Base-by-base conservation (phyloP, 352 stramenopile genomes). In the Pythium rishiriense region DNA sequence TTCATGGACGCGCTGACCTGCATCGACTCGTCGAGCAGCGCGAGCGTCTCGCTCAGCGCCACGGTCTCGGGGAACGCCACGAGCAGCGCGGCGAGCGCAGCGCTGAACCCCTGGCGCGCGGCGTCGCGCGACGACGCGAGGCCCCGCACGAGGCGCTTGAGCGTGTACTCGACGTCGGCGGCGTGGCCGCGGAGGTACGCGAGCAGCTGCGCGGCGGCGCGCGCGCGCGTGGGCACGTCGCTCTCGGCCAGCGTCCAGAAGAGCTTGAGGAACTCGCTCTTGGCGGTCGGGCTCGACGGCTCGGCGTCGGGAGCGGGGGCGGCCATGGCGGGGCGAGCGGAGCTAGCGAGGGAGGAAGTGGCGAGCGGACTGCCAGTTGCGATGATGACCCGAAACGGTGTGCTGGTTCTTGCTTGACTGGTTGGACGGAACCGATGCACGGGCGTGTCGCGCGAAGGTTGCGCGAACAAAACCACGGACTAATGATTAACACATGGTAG, bases 131-230 rank as follows among this genome's bases (percentile, higher is more conserved):
- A 96, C 46, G 88, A 97, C 15, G 87, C 89, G 54, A 98, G 70
- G 5, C 91, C 91, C 62, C 88, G 88, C 62, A 98, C 85, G 55
- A 98, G 71, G 0, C 91, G 87, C 78, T 97, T 97, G 58, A 97
- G 75, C 62, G 90, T 96, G 75, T 98, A 98, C 47, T 90, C 72
- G 49, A 94, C 74, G 43, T 97, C 88, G 19, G 73, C 72, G 3
- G 50, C 45, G 54, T 66, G 39, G 43, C 37, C 50, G 45, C 56
- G 49, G 48, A 81, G 45, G 57, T 91, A 72, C 28, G 58, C 55
- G 33, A 96, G 71, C 29, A 93, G 64, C 62, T 85, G 68, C 24
- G 78, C 75, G n/a, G 79, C 82, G 10, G 87, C 83, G 39, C 79
- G 61, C 25, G 76, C 84, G 42, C 87, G 85, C 52, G 73, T 77